These are phyloP conservation scores for Melastoma candidum DNA, from an alignment of 441 rosid species.

Conservation along the genomic window DNA sequence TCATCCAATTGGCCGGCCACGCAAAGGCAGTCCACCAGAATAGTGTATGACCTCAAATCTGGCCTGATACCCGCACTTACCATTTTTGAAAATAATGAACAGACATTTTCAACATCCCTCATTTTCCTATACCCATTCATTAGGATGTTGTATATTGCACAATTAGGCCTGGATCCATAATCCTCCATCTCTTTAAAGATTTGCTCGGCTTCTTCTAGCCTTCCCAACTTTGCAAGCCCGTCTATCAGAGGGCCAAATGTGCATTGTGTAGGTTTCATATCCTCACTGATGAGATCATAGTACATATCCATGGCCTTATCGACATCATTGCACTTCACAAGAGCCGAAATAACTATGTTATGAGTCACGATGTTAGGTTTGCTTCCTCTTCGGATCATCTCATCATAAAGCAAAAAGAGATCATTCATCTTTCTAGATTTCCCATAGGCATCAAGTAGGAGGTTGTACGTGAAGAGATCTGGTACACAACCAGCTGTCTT, in stretches of 20 bases:
- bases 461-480: conserved; percentile 60
- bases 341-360: conserved; percentile 67
- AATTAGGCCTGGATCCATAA: conserved; percentile 71
- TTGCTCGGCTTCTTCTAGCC: conserved; percentile 54
- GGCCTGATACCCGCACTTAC: conserved; percentile 71
- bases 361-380: conserved; percentile 59
- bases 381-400: conserved; percentile 53
- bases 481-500: conserved; percentile 57
- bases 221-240: conserved; percentile 59
- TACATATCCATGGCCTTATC: conserved; percentile 65
- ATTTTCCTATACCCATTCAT: conserved; percentile 79
- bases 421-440: conserved; percentile 47
- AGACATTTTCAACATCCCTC: conserved; percentile 61
- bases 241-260: conserved; percentile 85
- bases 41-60: conserved; percentile 75
- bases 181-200: conserved; percentile 75
- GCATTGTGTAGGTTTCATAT: conserved; percentile 69
- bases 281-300: conserved; percentile 61
- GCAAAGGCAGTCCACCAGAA: conserved; percentile 68
- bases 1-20: conserved; percentile 66
- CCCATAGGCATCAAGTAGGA: conserved; percentile 59
- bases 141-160: conserved; percentile 78
- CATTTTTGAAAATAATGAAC: conserved; percentile 62
- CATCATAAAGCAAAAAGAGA: conserved; percentile 46
- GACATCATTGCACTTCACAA: conserved; percentile 47